Base-by-base conservation (phyloP, 225 moss, liverwort and hornwort genomes). In the Pleurozium schreberi region DNA sequence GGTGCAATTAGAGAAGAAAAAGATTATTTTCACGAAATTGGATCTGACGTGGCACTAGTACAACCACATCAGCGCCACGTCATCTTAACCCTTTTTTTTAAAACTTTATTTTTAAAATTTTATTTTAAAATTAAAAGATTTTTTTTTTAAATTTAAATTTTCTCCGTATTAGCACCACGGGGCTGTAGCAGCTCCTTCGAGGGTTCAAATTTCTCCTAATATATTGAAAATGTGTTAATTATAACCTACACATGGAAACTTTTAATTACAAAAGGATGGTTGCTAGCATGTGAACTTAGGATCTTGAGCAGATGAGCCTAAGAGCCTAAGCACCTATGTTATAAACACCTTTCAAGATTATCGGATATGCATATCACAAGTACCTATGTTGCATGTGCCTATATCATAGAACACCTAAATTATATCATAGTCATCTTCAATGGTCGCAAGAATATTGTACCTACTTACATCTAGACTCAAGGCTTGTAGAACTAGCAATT, bases 401-500 rank as follows among this genome's bases (percentile, higher is more conserved):
- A 4, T 31, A 7, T 12, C 19, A 20, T 20, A 75, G 1, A 62
- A 62, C 28, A 62, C 6, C 4, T 74, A n/a, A n/a, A n/a, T n/a
- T n/a, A 1, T 31, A 12, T 19, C 6, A 4, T 8, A 75, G 2
- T 1, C 2, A 18, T 7, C 6, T 47, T 2, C 47, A 18, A 31
- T 18, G 3, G 31, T 30, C 19, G 12, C 0, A 31, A 0, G n/a
- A n/a, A n/a, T n/a, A n/a, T n/a, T n/a, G 14, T 18, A 49, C 0
- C 18, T 31, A 49, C 31, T 73, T 17, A 31, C 18, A 18, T 10
- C 4, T 6, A 31, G 4, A 0, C 0, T 28, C 6, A 28, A 73
- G 17, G 7, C 12, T 31, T 0, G 0, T 19, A 19, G 7, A n/a
- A 2, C 74, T 18, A 30, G 2, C 6, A 4, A 30, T 31, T 73